Base-by-base conservation (phyloP, 139 green algal genomes). In the Coccomyxa sp. region DNA sequence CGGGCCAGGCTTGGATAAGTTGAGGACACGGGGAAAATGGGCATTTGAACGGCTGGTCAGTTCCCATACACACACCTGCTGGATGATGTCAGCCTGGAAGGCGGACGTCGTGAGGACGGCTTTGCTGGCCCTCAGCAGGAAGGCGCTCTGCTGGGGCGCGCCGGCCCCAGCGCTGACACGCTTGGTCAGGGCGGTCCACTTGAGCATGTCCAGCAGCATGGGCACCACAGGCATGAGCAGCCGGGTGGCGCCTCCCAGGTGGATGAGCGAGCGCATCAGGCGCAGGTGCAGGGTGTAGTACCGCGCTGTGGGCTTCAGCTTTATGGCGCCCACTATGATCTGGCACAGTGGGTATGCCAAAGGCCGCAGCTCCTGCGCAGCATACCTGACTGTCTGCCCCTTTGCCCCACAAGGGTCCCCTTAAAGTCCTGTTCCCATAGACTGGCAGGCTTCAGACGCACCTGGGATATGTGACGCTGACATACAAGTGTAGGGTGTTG, bases 281-380 rank as follows among this genome's bases (percentile, higher is more conserved):
- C 93, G 84, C 55, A 98, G 90, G 31, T 94, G 84, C 55, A 99
- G 87, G 1, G 95, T 94, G 73, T 97, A 95, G 88, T 96, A 98
- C 39, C 90, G 86, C 6, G 93, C 91, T 2, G 94, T 95, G 75
- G 95, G 94, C 64, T 98, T 87, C 39, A 99, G 83, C 14, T 93
- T 83, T 0, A 90, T 89, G 27, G 91, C 82, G 29, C 92, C 94
- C 78, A 94, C 81, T 77, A 95, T 80, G 81, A 96, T 79, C 84
- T 95, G 91, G 0, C 69, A 71, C 44, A 98, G 77, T 0, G 95
- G 95, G 85, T 98, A 99, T 36, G 95, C 90, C 39, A 99, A 88
- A 2, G 92, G 87, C 31, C 79, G 80, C 54, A 99, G 89, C 79
- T 90, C 85, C 74, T 91, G 84, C 39, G 83, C 82, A 24, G 27